phyloP scores from a whole-genome alignment of 352 stramenopile species.

The Pythium chondricola region DNA sequence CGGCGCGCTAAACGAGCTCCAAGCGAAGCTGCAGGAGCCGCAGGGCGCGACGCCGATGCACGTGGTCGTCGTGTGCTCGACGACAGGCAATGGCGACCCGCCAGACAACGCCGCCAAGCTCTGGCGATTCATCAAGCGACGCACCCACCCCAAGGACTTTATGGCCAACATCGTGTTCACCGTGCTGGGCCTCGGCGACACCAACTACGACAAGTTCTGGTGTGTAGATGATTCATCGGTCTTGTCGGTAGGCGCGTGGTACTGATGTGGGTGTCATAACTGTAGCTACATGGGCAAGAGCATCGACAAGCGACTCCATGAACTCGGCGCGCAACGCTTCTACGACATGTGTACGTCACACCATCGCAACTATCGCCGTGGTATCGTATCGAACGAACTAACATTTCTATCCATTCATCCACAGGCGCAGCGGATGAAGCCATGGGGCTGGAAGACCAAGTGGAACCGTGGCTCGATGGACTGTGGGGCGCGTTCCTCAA shows the following conservation, averaged over 20 bases:
- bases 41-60: constrained; percentile 30
- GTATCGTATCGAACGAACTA: no score
- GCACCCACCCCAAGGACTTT: constrained; percentile 69
- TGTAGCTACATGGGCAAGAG: constrained; percentile 84
- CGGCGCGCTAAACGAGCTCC: constrained; percentile 59
- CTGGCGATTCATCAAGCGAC: constrained; percentile 89
- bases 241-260: no score
- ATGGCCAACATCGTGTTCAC: constrained; percentile 75
- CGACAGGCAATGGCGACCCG: constrained; percentile 93
- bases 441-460: constrained; percentile 90
- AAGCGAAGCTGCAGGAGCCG: constrained; percentile 36
- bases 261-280: no score
- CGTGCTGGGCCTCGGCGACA: constrained; percentile 93
- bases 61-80: constrained; percentile 89
- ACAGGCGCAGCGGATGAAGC: constrained; percentile 89
- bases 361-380: no score
- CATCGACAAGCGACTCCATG: constrained; percentile 84
- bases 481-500: constrained; percentile 50
- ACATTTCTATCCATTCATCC: constrained; percentile 1
- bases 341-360: constrained; percentile 54
- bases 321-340: constrained; percentile 83
- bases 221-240: no score
- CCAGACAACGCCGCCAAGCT: constrained; percentile 93
- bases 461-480: constrained; percentile 88
- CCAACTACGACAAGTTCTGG: constrained; percentile 97